Evolutionary conservation across 2,329 filamentous ascomycete species (phyloP), one percentile per base, ranked within the genome.

Genomic region (Rhynchosporium secalis): DNA sequence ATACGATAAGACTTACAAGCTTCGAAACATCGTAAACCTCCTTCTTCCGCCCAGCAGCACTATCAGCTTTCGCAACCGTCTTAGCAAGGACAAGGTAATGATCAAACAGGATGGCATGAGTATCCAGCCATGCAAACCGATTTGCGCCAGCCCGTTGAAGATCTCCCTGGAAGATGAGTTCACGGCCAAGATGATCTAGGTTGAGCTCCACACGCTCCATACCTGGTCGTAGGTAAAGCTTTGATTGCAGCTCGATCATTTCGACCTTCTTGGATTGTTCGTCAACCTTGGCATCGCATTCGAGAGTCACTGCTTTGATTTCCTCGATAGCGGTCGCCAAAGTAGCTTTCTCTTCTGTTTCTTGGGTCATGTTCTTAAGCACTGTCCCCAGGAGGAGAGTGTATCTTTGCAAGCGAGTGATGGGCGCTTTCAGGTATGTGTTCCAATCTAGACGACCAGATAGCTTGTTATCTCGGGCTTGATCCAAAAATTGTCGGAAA

Each of bases 71-170:
- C 3, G 87, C 81, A 7, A 91, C 82, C 5, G 80, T 81, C 79
- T 99, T 99, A 45, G 95, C 90, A 49, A 99, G 79, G 40, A 99
- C 93, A 43, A 99, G 83, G 75, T 97, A 99, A 76, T 99, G 93
- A 72, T 99, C 96, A 72, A 99, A 98, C 0, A 99, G 82, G 51
- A 99, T 83, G 2, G 91, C 92, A 74, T 97, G 92, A 0, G 91
- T 96, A 71, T 99, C 95, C 7, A 98, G 87, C 89, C 94, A 96
- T 66, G 88, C 89, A 73, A 98, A 95, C 61, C 92, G 87, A 74
- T 91, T 96, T 48, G 88, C 91, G 60, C 94, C 92, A 79, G 92
- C 89, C 65, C 95, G 84, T 74, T 96, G 92, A 62, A 99, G 78
- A 70, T 98, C 93, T 62, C 95, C 95, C 70, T 93, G 86, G 75